Evolutionary conservation across 306 rosid genomes (phyloP), one percentile per base, ranked within the genome.

Genomic region (Cajanus cajan): DNA sequence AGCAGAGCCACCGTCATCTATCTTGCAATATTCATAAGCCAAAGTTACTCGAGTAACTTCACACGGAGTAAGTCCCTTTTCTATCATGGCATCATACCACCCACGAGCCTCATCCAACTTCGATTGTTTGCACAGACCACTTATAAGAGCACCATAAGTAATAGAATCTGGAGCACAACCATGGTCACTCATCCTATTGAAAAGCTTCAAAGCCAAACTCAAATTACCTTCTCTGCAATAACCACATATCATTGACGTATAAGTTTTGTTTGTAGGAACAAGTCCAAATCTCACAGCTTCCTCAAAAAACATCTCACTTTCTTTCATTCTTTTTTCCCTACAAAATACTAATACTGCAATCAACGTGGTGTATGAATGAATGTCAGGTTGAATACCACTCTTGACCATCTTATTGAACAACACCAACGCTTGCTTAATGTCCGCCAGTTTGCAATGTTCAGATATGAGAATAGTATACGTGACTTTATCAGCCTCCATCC

Each of bases 171-270:
- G 93, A 24, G 68, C 64, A 82, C 97, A 90, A 41, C 94, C 90
- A 78, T 86, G 92, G 65, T 85, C 90, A 19, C 83, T 84, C 97
- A 95, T 93, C 85, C 83, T 82, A 15, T 47, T 89, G 64, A 93
- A 91, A 77, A 86, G 76, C 75, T 89, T 87, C 8, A 88, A 28
- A 11, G 99, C 99, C 84, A 78, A 63, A 58, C 44, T 70, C 54
- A 90, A 34, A 28, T 90, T 85, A 50, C 90, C 92, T 44, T 87
- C 90, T 45, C 90, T 84, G 74, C 96, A 90, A 51, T 95, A 91
- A 31, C 97, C 98, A 57, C 96, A 87, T 85, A 95, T 90, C 96
- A 93, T 95, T 18, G 99, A 90, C 4, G 94, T 95, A 82, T 84
- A 90, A 11, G 98, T 95, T 83, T 86, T 86, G 85, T 95, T 89